Evolutionary conservation across 768 basidiomycete genomes (phyloP).

Genomic region (Lepiota brunneoincarnata): DNA sequence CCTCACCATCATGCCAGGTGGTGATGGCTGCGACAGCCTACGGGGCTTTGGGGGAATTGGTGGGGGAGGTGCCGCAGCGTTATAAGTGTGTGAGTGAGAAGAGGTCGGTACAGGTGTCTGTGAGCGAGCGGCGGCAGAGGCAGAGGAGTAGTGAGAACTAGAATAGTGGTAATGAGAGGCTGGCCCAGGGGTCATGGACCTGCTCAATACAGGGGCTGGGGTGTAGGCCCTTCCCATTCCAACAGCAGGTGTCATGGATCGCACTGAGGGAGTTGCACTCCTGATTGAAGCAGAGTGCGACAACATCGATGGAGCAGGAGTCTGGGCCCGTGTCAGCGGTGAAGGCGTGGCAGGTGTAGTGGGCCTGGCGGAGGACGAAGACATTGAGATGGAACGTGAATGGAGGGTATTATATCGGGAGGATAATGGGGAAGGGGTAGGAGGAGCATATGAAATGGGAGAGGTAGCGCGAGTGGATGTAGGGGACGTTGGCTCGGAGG

Average conservation of each 20-base stretch:
- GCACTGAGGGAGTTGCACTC: slow-evolving; percentile 11
- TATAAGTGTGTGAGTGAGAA: slow-evolving; percentile 31
- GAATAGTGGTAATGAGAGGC: slow-evolving; percentile 9
- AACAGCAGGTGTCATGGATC: slow-evolving; percentile 9
- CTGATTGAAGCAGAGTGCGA: slow-evolving; percentile 26
- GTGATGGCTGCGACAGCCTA: slow-evolving; percentile 48
- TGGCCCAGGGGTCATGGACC: slow-evolving; percentile 21
- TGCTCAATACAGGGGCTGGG: slow-evolving; percentile 17
- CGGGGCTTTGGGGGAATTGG: slow-evolving; percentile 43
- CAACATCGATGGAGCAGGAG: slow-evolving; percentile 30
- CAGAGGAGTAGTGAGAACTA: slow-evolving; percentile 8
- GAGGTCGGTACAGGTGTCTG: slow-evolving; percentile 43
- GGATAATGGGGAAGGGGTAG: slow-evolving; percentile 35
- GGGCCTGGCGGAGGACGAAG: slow-evolving; percentile 36
- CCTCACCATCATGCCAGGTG: slow-evolving; percentile 57
- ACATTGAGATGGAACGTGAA: slow-evolving; percentile 56
- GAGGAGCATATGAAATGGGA: slow-evolving; percentile 32
- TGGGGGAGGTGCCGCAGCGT: slow-evolving; percentile 21
- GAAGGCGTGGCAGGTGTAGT: slow-evolving; percentile 41
- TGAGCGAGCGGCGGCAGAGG: slow-evolving; percentile 24
- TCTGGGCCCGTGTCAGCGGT: slow-evolving; percentile 38
- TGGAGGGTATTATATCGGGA: slow-evolving; percentile 54
- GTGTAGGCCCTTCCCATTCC: slow-evolving; percentile 15
- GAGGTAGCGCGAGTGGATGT: slow-evolving; percentile 39
- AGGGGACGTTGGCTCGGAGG: slow-evolving; percentile 41